Percentiles rank a stretch among this genome's conserved stretches.
These are phyloP conservation scores for Piloderma croceum DNA, from an alignment of 768 basidiomycete species.

Conservation along the genomic window DNA sequence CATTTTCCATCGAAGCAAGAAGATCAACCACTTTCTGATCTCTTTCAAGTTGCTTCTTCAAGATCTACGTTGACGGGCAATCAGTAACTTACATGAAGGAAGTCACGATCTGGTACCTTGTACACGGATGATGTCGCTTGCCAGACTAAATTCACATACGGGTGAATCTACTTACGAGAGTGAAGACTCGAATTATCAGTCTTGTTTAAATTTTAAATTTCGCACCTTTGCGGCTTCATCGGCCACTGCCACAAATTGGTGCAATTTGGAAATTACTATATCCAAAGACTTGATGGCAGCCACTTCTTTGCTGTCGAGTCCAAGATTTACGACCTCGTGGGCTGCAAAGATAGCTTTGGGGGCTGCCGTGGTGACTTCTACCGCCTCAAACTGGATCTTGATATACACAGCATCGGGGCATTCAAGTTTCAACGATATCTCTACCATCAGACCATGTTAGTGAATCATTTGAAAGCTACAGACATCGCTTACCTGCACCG, in stretches of 20 bases:
- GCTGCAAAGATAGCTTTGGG: too few species aligned
- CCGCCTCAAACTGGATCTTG: too few species aligned
- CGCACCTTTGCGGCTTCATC: conserved; percentile 19
- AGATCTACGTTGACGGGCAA: conserved; percentile 10
- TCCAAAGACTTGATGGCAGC: too few species aligned
- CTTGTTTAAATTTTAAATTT: neutral
- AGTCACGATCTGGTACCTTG: conserved; percentile 16
- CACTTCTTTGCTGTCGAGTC: too few species aligned
- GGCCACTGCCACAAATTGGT: conserved; percentile 18
- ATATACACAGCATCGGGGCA: too few species aligned
- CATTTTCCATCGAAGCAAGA: conserved; percentile 17
- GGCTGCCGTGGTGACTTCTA: too few species aligned
- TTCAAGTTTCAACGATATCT: too few species aligned
- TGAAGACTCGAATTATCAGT: neutral
- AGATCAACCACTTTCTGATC: conserved; percentile 20
- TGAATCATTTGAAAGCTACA: too few species aligned
- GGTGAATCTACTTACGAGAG: conserved; percentile 23
- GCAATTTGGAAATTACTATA: conserved; percentile 20
- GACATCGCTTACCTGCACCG: too few species aligned
- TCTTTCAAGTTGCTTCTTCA: conserved; percentile 20
- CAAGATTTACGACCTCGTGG: too few species aligned
- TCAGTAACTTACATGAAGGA: neutral
- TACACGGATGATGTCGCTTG: conserved; percentile 23
- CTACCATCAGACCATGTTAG: too few species aligned
- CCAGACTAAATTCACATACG: conserved; percentile 24